Evolutionary conservation across 768 basidiomycete genomes (phyloP).

Genomic region (Melanogaster broomeanus): DNA sequence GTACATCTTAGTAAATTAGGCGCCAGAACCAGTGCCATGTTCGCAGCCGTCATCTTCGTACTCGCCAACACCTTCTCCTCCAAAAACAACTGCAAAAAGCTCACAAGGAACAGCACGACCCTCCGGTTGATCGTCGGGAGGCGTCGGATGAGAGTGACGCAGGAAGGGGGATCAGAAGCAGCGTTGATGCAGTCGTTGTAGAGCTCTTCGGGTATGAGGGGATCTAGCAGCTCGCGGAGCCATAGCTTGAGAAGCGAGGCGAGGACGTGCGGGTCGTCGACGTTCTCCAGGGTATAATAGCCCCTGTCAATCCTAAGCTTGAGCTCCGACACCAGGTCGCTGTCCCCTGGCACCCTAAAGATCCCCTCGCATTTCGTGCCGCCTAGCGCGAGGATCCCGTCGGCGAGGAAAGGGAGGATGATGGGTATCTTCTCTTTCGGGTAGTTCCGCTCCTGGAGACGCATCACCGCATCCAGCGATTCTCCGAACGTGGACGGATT

Average conservation of each 20-base stretch:
- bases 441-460: conserved; percentile 84
- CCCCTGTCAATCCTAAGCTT: conserved; percentile 90
- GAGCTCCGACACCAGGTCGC: conserved; percentile 83
- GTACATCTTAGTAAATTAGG: conserved; percentile 87
- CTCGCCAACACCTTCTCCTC: conserved; percentile 68
- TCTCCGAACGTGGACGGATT: conserved; percentile 94
- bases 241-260: conserved; percentile 91
- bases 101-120: conserved; percentile 85
- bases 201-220: conserved; percentile 87
- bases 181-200: conserved; percentile 87
- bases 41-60: conserved; percentile 91
- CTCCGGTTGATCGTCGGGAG: conserved; percentile 86
- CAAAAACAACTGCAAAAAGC: conserved; percentile 88
- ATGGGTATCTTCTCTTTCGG: conserved; percentile 85
- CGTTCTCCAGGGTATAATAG: conserved; percentile 85
- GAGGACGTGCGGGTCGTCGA: conserved; percentile 89
- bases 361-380: conserved; percentile 88
- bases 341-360: conserved; percentile 91
- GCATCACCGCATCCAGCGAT: conserved; percentile 80
- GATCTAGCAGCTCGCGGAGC: conserved; percentile 89
- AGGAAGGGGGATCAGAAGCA: conserved; percentile 65
- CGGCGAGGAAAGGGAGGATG: conserved; percentile 90
- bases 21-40: conserved; percentile 89
- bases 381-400: conserved; percentile 87
- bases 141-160: conserved; percentile 71